Percentiles rank a stretch among this genome's conserved stretches.
phyloP scores from a whole-genome alignment of 2,329 filamentous ascomycete genomes.

The Didymella segeticola region DNA sequence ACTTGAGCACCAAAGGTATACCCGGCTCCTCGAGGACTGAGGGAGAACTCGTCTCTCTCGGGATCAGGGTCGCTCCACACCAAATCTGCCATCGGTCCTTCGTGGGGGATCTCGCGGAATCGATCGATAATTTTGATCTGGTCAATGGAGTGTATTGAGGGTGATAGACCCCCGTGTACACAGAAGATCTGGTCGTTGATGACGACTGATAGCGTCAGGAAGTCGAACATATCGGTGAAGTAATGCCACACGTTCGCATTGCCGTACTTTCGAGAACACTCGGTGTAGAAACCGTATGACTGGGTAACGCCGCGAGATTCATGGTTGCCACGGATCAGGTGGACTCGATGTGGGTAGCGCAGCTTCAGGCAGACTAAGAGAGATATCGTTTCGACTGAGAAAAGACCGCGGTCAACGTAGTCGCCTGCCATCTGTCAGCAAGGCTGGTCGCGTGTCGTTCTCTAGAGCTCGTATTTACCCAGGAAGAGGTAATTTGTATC shows the following conservation, averaged over 20 bases:
- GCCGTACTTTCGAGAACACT: conserved; percentile 97
- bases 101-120: conserved; percentile 97
- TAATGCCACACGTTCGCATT: conserved; percentile 99
- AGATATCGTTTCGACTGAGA: conserved; percentile 98
- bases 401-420: conserved; percentile 97
- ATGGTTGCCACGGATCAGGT: conserved; percentile 96
- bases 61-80: conserved; percentile 98
- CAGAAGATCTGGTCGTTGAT: conserved; percentile 99
- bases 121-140: conserved; percentile 99
- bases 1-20: conserved; percentile 98
- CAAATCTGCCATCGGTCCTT: conserved; percentile 98
- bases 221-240: conserved; percentile 99
- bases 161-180: conserved; percentile 80
- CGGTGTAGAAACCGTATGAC: conserved; percentile 98
- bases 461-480: conserved; percentile 60
- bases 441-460: conserved; percentile 27
- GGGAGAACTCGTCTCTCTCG: conserved; percentile 95
- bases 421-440: conserved; percentile 68
- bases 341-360: conserved; percentile 93
- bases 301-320: conserved; percentile 97
- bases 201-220: conserved; percentile 92
- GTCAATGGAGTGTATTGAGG: conserved; percentile 93
- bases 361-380: conserved; percentile 96
- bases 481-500: conserved; percentile 99
- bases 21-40: conserved; percentile 90